Evolutionary conservation across 108 stramenopile species (phyloP).

Genomic region (Epipyxis sp.): DNA sequence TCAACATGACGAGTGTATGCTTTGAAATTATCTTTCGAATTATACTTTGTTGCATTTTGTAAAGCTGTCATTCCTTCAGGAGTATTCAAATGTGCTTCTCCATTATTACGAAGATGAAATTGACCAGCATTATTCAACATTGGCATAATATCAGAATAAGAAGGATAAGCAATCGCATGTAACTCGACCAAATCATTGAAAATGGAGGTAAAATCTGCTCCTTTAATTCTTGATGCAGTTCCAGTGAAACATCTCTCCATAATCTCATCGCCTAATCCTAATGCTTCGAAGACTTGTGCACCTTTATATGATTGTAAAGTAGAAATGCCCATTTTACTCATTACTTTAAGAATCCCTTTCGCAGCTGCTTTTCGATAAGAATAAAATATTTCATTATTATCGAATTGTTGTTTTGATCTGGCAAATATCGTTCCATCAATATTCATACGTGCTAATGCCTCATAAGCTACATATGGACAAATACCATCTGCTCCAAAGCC

Average conservation of each 20-base stretch:
- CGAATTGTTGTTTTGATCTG: conserved; percentile 70
- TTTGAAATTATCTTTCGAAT: conserved; percentile 89
- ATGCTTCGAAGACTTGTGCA: conserved; percentile 94
- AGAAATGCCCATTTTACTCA: conserved; percentile 94
- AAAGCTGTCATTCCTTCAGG: conserved; percentile 85
- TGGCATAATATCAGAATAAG: conserved; percentile 53
- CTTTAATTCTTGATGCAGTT: conserved; percentile 89
- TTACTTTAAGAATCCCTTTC: conserved; percentile 91
- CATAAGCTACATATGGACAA: conserved; percentile 93
- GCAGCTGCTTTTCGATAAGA: conserved; percentile 90
- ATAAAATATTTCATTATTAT: conserved; percentile 76
- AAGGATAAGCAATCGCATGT: conserved; percentile 71
- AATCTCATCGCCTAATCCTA: conserved; percentile 89
- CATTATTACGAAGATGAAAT: conserved; percentile 88
- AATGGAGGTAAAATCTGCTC: conserved; percentile 87
- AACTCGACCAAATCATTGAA: conserved; percentile 85
- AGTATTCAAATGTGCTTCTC: conserved; percentile 95
- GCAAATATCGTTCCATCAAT: conserved; percentile 77
- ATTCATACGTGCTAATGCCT: conserved; percentile 90
- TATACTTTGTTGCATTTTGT: conserved; percentile 77
- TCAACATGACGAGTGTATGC: conserved; percentile 78
- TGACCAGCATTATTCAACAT: conserved; percentile 89
- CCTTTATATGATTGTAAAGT: conserved; percentile 93
- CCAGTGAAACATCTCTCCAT: conserved; percentile 93
- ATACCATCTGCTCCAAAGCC: conserved; percentile 94